Evolutionary conservation across 371 early-diverging fungal species (phyloP), one percentile per base, ranked within the genome.

Genomic region (Modicella reniformis): DNA sequence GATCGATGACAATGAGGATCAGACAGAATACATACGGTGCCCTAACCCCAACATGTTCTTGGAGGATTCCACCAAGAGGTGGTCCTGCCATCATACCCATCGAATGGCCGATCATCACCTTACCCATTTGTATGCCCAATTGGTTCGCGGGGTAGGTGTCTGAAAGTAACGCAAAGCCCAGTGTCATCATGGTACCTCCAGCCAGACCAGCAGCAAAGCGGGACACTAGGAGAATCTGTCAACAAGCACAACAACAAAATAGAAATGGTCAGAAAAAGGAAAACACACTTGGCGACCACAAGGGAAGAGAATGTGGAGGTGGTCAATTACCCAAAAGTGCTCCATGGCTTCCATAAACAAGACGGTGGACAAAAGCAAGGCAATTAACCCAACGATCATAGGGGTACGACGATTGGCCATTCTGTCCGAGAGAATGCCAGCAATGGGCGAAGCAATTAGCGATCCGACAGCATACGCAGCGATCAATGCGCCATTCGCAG

Each of bases 11-110:
- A 13, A 91, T 84, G n/a, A 95, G 77, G 1, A 84, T 83, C 44
- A 85, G 83, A 30, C 91, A 90, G 37, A 94, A 90, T 19, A 89
- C 84, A 66, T 92, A 93, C 1, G 94, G 92, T 0, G 91, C 90
- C 56, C 85, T 82, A 15, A 81, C 71, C 12, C 92, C 92, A 25
- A 90, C 65, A 19, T 86, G 73, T 59, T 87, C 90, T n/a, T 92
- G 84, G 15, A 87, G 72, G n/a, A 66, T 21, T 2, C 75, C 75
- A 34, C 75, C 75, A 4, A 75, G 29, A 0, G 75, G 75, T 26
- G 75, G 75, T 37, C 75, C 75, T 13, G 59, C 67, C 75, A 75
- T 75, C 64, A 75, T 40, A 2, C 75, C 75, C 10, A 75, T 40
- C 32, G 70, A 53, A 50, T 75, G 70, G 15, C 70, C 70, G 34